phyloP scores from a whole-genome alignment of 495 filamentous ascomycete genomes.

The Massariosphaeria phaeospora region DNA sequence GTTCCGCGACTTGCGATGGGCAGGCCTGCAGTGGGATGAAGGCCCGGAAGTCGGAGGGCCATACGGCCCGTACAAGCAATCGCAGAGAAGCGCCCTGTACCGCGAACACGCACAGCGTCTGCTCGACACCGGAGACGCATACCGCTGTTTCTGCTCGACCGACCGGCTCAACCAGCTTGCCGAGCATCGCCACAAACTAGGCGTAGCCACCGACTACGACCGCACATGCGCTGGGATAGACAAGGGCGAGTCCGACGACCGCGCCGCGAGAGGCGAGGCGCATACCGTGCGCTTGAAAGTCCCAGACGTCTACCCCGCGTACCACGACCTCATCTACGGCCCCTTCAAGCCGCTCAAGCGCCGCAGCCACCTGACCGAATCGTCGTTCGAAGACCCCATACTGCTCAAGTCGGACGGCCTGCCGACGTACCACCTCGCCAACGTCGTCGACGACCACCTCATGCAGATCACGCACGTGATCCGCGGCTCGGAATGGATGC shows the following conservation, averaged over 20 bases:
- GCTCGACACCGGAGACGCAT: constrained; percentile 66
- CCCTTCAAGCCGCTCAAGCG: constrained; percentile 41
- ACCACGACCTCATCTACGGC: constrained; percentile 72
- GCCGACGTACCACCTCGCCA: constrained; percentile 94
- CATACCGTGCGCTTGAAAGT: constrained; percentile 73
- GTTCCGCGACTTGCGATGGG: constrained; percentile 77
- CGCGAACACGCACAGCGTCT: constrained; percentile 64
- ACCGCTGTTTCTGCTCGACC: constrained; percentile 86
- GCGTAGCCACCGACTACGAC: constrained; percentile 67
- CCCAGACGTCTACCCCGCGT: constrained; percentile 53
- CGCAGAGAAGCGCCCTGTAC: constrained; percentile 73
- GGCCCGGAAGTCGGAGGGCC: constrained; percentile 76
- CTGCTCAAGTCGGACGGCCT: constrained; percentile 84
- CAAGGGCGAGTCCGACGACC: constrained; percentile 60
- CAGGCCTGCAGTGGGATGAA: constrained; percentile 91
- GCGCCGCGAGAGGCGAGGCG: constrained; percentile 61
- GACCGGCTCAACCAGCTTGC: constrained; percentile 64
- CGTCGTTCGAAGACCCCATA: constrained; percentile 69
- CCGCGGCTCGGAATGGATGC: constrained; percentile 88
- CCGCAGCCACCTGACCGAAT: constrained; percentile 42
- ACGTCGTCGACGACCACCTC: constrained; percentile 89
- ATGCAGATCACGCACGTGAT: constrained; percentile 97
- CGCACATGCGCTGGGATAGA: constrained; percentile 67
- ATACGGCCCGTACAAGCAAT: constrained; percentile 78
- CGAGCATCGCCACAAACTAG: constrained; percentile 52